Evolutionary conservation across 139 green algal genomes (phyloP).

Genomic region (Penium margaritaceum): DNA sequence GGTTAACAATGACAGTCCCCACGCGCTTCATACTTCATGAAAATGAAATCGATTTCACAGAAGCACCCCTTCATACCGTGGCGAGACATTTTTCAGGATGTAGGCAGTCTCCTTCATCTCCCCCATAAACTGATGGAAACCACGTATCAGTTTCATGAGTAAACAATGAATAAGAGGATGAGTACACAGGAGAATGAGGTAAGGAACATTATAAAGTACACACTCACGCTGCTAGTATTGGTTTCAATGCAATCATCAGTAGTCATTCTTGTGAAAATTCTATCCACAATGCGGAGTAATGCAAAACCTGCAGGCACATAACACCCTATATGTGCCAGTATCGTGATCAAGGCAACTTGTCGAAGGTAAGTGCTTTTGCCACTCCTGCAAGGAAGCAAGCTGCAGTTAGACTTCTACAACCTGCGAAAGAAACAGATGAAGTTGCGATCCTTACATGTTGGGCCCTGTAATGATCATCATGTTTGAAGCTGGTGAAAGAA

Average conservation of each 20-base stretch:
- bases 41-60: neutral
- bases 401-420: too few species aligned
- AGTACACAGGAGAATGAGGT: conserved; percentile 55
- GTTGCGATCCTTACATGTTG: conserved; percentile 69
- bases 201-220: conserved; percentile 48
- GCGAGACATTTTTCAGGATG: conserved; percentile 60
- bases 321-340: conserved; percentile 83
- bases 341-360: conserved; percentile 64
- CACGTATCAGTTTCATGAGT: too few species aligned
- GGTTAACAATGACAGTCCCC: neutral
- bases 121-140: conserved; percentile 45
- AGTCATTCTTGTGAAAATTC: conserved; percentile 81
- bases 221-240: conserved; percentile 50
- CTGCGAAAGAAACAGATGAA: too few species aligned
- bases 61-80: conserved; percentile 22
- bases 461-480: conserved; percentile 67
- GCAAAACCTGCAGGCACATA: conserved; percentile 71
- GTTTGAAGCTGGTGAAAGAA: conserved; percentile 40
- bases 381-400: conserved; percentile 41
- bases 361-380: conserved; percentile 51
- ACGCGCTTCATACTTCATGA: neutral
- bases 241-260: conserved; percentile 67
- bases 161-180: neutral
- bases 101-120: conserved; percentile 70
- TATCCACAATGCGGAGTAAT: conserved; percentile 65